These are phyloP conservation scores for Didymella segeticola DNA, from an alignment of 2,329 filamentous ascomycete genomes.

Conservation along the genomic window DNA sequence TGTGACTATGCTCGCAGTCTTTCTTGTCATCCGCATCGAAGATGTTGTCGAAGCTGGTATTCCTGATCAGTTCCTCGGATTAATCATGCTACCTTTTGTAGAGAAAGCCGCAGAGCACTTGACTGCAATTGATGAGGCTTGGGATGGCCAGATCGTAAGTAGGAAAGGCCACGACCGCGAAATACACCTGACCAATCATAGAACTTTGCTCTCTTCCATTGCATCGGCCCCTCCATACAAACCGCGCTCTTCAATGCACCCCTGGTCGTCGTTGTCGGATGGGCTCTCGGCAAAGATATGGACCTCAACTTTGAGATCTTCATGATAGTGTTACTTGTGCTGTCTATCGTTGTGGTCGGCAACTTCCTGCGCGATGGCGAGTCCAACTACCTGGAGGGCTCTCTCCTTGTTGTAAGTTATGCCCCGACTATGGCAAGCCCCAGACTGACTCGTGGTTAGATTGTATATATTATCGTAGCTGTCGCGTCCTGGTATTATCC, in stretches of 20 bases:
- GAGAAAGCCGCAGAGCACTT: conserved; percentile 89
- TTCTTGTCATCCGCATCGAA: conserved; percentile 76
- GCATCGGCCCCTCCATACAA: conserved; percentile 85
- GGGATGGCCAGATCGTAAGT: conserved; percentile 71
- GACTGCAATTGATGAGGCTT: conserved; percentile 83
- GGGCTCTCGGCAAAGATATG: conserved; percentile 75
- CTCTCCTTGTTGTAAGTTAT: conserved; percentile 67
- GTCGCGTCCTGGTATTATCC: conserved; percentile 69
- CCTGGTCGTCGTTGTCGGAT: conserved; percentile 81
- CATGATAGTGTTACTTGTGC: conserved; percentile 79
- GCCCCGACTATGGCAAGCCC: neutral
- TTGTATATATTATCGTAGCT: conserved; percentile 69
- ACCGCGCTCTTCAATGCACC: conserved; percentile 89
- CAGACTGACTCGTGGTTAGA: conserved; percentile 28
- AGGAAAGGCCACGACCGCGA: neutral
- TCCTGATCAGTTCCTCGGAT: conserved; percentile 63
- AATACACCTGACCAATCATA: conserved; percentile 9
- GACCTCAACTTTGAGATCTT: conserved; percentile 87
- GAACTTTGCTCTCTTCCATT: conserved; percentile 85
- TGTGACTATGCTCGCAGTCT: conserved; percentile 75
- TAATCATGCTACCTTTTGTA: conserved; percentile 81
- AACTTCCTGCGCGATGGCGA: conserved; percentile 88
- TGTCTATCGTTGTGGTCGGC: conserved; percentile 85
- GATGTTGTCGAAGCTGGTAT: conserved; percentile 63
- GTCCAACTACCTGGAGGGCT: conserved; percentile 88